Evolutionary conservation across 345 rosid species (phyloP).

Genomic region (Gossypium sturtianum): DNA sequence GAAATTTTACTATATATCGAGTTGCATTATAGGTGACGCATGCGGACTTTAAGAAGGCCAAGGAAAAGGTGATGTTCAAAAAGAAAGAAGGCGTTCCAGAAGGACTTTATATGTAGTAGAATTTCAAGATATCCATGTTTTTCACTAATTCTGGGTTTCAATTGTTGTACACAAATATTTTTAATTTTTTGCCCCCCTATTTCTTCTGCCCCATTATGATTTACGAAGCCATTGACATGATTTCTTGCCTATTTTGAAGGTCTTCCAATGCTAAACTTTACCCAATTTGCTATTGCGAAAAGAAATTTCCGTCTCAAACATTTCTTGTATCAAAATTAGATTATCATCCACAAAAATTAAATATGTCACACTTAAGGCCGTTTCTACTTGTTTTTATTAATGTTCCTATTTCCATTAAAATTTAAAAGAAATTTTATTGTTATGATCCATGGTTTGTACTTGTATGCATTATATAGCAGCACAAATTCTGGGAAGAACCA

Average conservation of each 20-base stretch:
- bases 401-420: too few relatives aligned
- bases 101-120: conserved; percentile 81
- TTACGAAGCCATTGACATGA: too few relatives aligned
- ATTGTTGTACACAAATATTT: background rate
- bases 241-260: background rate
- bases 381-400: too few relatives aligned
- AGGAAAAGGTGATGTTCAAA: conserved; percentile 98
- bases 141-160: conserved; percentile 6
- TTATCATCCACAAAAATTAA: too few relatives aligned
- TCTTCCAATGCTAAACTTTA: background rate
- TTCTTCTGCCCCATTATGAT: too few relatives aligned
- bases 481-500: background rate
- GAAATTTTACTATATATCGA: background rate
- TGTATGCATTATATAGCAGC: background rate
- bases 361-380: too few relatives aligned
- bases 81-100: conserved; percentile 99
- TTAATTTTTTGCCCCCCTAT: too few relatives aligned
- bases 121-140: background rate
- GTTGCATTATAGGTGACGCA: conserved; percentile 60
- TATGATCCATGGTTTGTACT: too few relatives aligned
- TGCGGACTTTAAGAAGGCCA: conserved; percentile 84
- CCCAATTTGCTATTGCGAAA: too few relatives aligned
- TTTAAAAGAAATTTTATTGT: too few relatives aligned
- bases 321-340: too few relatives aligned
- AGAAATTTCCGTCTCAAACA: too few relatives aligned